phyloP scores from a whole-genome alignment of 2,329 filamentous ascomycete genomes.

The Talaromyces sp. region DNA sequence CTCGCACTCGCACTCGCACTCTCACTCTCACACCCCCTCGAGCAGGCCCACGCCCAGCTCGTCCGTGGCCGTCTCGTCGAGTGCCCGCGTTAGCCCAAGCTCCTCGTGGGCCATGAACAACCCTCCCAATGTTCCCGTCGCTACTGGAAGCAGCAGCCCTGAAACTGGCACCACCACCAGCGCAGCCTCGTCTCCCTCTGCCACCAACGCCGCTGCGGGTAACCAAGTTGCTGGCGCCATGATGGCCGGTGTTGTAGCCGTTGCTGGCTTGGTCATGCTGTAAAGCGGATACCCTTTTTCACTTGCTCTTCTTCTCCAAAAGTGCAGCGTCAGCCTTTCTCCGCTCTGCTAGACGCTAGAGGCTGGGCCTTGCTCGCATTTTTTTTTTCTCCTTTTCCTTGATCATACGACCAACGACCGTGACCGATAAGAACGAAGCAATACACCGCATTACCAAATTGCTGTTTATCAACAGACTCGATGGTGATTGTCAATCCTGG shows the following conservation, averaged over 20 bases:
- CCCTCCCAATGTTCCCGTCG: not conserved
- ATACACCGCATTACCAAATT: not conserved
- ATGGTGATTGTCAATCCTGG: not conserved
- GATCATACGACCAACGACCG: not conserved
- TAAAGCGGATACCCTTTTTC: slow-evolving; percentile 14
- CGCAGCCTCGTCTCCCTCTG: not conserved
- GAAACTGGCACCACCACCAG: not conserved
- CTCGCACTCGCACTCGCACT: slow-evolving; percentile 1
- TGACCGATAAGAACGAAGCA: not conserved
- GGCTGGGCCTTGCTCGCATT: not conserved
- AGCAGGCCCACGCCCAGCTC: not conserved
- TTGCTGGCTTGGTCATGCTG: slow-evolving; percentile 28
- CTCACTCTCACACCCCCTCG: not conserved
- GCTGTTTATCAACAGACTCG: not conserved
- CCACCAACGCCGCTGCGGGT: slow-evolving; percentile 7
- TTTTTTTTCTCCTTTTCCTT: not conserved
- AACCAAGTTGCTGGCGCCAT: slow-evolving; percentile 20
- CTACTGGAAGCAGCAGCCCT: not conserved
- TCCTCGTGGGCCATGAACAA: not conserved
- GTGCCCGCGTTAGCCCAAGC: not conserved
- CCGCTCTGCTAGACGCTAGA: not conserved
- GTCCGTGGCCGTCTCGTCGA: slow-evolving; percentile 1
- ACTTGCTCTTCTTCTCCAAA: not conserved
- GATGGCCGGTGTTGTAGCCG: slow-evolving; percentile 25
- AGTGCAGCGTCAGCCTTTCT: not conserved